phyloP scores from a whole-genome alignment of 1,139 yeast species.

The Geotrichum bryndzae region DNA sequence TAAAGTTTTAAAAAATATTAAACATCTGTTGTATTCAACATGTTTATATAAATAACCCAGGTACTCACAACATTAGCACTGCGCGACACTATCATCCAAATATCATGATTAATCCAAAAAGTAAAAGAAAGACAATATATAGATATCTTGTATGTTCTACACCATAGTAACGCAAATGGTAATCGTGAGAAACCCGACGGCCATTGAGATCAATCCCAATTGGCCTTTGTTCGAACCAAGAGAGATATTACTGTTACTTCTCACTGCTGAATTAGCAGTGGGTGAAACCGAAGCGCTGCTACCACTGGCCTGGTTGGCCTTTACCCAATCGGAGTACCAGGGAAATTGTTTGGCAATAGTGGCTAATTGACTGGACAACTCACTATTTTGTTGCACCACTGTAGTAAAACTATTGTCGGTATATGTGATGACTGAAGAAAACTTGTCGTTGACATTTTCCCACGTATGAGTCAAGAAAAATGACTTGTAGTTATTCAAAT shows the following conservation, averaged over 20 bases:
- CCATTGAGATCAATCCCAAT: neutral
- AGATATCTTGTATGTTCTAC: neutral
- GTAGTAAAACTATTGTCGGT: slow-evolving; percentile 14
- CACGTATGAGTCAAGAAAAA: slow-evolving; percentile 16
- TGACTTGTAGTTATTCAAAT: slow-evolving; percentile 9
- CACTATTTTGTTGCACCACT: neutral
- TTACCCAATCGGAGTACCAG: slow-evolving; percentile 14
- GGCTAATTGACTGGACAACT: neutral
- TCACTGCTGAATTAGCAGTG: neutral
- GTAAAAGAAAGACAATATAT: neutral
- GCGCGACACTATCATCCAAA: neutral
- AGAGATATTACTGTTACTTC: neutral
- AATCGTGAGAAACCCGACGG: neutral
- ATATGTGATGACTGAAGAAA: slow-evolving; percentile 15
- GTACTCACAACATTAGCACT: too few species aligned
- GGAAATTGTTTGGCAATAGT: slow-evolving; percentile 14
- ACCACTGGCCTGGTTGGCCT: neutral
- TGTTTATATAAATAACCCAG: too few species aligned
- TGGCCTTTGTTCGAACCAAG: neutral
- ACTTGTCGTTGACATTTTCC: neutral
- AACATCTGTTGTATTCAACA: too few species aligned
- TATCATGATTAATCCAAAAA: neutral
- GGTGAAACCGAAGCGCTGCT: neutral
- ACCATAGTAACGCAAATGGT: neutral
- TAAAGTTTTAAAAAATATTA: too few species aligned